Conservation (phyloP, 2,329 filamentous ascomycete species). For the Pseudodiploospora longispora region DNA sequence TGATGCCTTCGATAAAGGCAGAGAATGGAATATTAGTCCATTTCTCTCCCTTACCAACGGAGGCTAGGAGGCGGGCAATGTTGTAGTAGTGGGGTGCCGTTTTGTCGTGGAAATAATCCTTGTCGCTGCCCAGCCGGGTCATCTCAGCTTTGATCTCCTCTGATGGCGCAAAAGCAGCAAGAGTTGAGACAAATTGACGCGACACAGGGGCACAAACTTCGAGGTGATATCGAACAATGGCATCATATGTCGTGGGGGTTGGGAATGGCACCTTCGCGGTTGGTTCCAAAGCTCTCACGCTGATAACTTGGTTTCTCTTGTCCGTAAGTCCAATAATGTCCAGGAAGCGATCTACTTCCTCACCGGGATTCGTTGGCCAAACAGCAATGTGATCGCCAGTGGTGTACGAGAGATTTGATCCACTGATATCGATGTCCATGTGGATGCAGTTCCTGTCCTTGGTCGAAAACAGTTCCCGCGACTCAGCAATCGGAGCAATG, state of each 20-base stretch:
- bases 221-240: conserved; percentile 88
- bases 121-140: conserved; percentile 80
- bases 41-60: conserved; percentile 61
- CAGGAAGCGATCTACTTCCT: conserved; percentile 85
- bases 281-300: conserved; percentile 83
- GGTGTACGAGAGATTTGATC: conserved; percentile 84
- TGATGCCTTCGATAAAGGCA: conserved; percentile 83
- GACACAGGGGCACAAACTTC: conserved; percentile 94
- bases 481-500: conserved; percentile 87
- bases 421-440: conserved; percentile 86
- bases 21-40: conserved; percentile 90
- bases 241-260: conserved; percentile 91
- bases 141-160: conserved; percentile 82
- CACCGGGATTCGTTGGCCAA: conserved; percentile 93
- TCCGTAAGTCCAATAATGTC: conserved; percentile 64
- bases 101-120: conserved; percentile 89
- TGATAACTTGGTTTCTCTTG: conserved; percentile 76
- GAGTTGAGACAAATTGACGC: conserved; percentile 82
- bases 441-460: conserved; percentile 93
- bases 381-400: conserved; percentile 96
- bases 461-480: conserved; percentile 81
- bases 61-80: conserved; percentile 75
- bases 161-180: conserved; percentile 83
- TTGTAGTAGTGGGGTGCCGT: conserved; percentile 77
- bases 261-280: conserved; percentile 98